A percentile compares a stretch with the other conserved stretches of the same genome.
phyloP scores from a whole-genome alignment of 345 rosid genomes.

The Syzygium jambos region DNA sequence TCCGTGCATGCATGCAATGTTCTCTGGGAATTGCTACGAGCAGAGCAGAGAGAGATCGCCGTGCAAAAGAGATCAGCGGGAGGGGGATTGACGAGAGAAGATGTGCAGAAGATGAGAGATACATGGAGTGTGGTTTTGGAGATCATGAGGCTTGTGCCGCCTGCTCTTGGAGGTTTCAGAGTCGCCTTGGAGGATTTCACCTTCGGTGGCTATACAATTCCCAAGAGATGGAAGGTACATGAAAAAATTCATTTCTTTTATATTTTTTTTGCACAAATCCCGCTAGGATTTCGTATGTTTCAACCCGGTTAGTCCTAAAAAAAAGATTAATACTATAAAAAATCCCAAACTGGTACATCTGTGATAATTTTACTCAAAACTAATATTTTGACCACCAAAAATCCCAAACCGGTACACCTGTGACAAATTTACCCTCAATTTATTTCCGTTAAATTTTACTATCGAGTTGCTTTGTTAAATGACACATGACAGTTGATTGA shows the following conservation, averaged over 20 bases:
- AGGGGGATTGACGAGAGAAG: slow-evolving; percentile 3
- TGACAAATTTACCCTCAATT: too few relatives aligned
- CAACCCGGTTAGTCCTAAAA: not conserved
- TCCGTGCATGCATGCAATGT: not conserved
- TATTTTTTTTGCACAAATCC: too few relatives aligned
- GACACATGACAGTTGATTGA: too few relatives aligned
- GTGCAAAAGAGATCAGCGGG: not conserved
- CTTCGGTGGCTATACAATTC: slow-evolving; percentile 29
- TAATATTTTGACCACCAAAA: too few relatives aligned
- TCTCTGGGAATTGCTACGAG: not conserved
- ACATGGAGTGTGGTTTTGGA: slow-evolving; percentile 7
- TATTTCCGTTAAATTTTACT: too few relatives aligned
- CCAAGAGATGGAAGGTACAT: slow-evolving; percentile 41
- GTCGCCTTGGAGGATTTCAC: slow-evolving; percentile 25
- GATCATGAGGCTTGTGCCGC: not conserved
- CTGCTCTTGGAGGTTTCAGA: slow-evolving; percentile 2
- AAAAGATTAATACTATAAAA: not conserved
- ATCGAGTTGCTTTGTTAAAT: too few relatives aligned
- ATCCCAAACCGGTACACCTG: too few relatives aligned
- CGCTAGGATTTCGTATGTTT: too few relatives aligned
- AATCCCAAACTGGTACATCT: too few relatives aligned
- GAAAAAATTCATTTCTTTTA: not conserved
- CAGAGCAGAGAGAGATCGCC: slow-evolving; percentile 9
- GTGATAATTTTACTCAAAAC: too few relatives aligned
- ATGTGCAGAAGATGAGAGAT: slow-evolving; percentile 1